These are phyloP conservation scores for Candida piceae DNA, from an alignment of 805 yeast species.

Conservation along the genomic window DNA sequence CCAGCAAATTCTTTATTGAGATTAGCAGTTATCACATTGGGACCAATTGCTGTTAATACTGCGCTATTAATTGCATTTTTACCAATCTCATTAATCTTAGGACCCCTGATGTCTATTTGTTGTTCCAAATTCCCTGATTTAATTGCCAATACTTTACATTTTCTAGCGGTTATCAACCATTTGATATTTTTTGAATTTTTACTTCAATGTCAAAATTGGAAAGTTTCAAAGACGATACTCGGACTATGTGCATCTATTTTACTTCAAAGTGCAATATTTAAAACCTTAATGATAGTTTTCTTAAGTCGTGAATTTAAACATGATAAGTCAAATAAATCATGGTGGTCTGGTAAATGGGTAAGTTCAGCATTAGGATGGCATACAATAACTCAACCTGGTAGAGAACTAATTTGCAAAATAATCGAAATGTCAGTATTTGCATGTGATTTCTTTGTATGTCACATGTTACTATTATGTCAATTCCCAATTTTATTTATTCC, in stretches of 20 bases:
- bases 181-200: constrained; percentile 54
- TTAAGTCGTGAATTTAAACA: constrained; percentile 60
- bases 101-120: constrained; percentile 45
- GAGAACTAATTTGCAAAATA: constrained; percentile 60
- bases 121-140: constrained; percentile 42
- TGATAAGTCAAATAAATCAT: constrained; percentile 57
- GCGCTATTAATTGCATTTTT: constrained; percentile 36
- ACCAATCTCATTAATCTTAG: constrained; percentile 40
- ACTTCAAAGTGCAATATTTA: constrained; percentile 55
- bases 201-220: constrained; percentile 66
- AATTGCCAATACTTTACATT: constrained; percentile 54
- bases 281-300: constrained; percentile 41
- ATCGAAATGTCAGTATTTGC: constrained; percentile 67
- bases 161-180: constrained; percentile 47
- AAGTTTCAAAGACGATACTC: constrained; percentile 51
- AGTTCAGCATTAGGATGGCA: constrained; percentile 59
- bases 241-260: constrained; percentile 55
- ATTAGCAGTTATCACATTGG: constrained; percentile 37
- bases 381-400: constrained; percentile 53
- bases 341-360: constrained; percentile 80
- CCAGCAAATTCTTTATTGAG: constrained; percentile 41
- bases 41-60: constrained; percentile 44
- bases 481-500: constrained; percentile 61
- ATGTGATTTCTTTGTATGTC: constrained; percentile 57
- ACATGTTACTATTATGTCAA: constrained; percentile 51